Evolutionary conservation across 2,329 filamentous ascomycete genomes (phyloP).

Genomic region (Nannizziopsis barbatae): DNA sequence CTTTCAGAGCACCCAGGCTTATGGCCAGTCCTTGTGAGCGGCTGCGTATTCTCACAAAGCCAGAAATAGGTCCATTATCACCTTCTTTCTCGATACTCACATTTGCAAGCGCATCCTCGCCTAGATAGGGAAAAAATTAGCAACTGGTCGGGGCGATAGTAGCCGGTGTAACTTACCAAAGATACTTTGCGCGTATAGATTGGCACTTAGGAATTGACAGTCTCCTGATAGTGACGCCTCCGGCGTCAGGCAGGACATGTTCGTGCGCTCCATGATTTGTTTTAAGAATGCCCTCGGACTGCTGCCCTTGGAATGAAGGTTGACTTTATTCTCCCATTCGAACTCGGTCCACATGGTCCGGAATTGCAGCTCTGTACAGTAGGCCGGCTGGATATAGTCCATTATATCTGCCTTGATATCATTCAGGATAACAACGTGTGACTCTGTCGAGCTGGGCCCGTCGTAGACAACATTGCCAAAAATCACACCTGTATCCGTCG

Average conservation of each 20-base stretch:
- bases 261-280: constrained; percentile 92
- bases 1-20: constrained; percentile 88
- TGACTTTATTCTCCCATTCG: constrained; percentile 99
- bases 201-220: constrained; percentile 94
- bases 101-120: constrained; percentile 95
- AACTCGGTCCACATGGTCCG: constrained; percentile 99
- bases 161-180: constrained; percentile 62
- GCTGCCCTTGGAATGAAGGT: constrained; percentile 97
- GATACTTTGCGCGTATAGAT: constrained; percentile 89
- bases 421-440: constrained; percentile 93
- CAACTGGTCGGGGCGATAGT: not conserved
- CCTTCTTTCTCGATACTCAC: constrained; percentile 96
- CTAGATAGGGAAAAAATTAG: constrained; percentile 37
- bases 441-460: constrained; percentile 79
- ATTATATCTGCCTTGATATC: constrained; percentile 98
- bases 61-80: constrained; percentile 86
- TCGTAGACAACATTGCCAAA: constrained; percentile 99
- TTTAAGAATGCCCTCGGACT: constrained; percentile 82
- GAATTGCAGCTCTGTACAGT: constrained; percentile 96
- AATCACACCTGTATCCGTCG: constrained; percentile 94
- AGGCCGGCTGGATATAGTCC: constrained; percentile 97
- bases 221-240: constrained; percentile 95
- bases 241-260: constrained; percentile 96
- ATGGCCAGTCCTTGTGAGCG: constrained; percentile 89
- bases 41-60: constrained; percentile 95